These are phyloP conservation scores for Yarrowia phangngaensis DNA, from an alignment of 805 yeast species.

Conservation along the genomic window DNA sequence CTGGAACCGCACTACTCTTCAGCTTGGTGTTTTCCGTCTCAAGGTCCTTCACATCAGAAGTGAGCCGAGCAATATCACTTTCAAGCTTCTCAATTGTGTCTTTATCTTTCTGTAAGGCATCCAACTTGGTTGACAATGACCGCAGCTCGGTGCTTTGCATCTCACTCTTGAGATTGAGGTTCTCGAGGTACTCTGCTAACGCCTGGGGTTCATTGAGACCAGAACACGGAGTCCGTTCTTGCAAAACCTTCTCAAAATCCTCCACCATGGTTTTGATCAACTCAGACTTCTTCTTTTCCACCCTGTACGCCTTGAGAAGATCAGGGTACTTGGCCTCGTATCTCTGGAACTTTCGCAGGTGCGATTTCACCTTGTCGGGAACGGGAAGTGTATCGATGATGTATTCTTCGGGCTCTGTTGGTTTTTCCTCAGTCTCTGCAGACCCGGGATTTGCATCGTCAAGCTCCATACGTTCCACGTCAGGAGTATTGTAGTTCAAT, in stretches of 20 bases:
- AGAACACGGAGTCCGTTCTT: conserved; percentile 77
- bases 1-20: neutral
- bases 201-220: conserved; percentile 68
- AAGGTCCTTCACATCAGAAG: conserved; percentile 28
- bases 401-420: conserved; percentile 7
- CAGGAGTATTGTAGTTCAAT: conserved; percentile 31
- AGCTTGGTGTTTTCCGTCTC: conserved; percentile 22
- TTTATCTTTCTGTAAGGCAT: conserved; percentile 27
- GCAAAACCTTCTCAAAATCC: conserved; percentile 61
- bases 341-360: conserved; percentile 70
- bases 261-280: conserved; percentile 44
- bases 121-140: conserved; percentile 39
- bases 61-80: conserved; percentile 30
- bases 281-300: conserved; percentile 65
- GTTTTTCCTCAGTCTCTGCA: neutral
- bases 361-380: conserved; percentile 45
- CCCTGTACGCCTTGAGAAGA: conserved; percentile 76
- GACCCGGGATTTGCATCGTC: conserved; percentile 6
- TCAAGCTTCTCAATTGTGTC: conserved; percentile 30
- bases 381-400: conserved; percentile 20
- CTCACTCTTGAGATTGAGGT: conserved; percentile 55
- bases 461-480: conserved; percentile 31
- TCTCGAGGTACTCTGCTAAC: conserved; percentile 64
- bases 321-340: conserved; percentile 90
- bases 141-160: conserved; percentile 65